Base-by-base conservation (phyloP, 163 green algal species). In the Scenedesmus sp. region DNA sequence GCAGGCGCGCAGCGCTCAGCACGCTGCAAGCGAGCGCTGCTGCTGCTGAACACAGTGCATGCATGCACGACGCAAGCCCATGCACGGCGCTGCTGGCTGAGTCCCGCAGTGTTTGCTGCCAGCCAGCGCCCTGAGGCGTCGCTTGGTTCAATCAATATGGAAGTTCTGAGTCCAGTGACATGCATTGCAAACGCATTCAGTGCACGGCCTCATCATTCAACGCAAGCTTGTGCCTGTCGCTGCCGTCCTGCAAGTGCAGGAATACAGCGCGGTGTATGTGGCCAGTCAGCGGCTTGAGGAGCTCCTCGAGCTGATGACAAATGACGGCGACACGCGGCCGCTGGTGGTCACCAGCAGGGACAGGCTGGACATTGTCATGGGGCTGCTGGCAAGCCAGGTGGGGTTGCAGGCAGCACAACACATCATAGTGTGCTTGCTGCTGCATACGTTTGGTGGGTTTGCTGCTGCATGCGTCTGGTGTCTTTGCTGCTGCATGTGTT, bases 331-430 rank as follows among this genome's bases (percentile, higher is more conserved):
- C 26, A 93, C 83, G 59, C 88, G 90, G 76, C 94, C 96, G 33
- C 94, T 97, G 61, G 91, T 98, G 35, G 83, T 98, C 20, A 97
- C 96, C 43, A 95, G 90, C 42, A 92, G 91, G 33, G 94, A 96
- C 81, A 93, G 96, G 30, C 91, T 94, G n/a, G 96, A 98, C 92
- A 92, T 97, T 49, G 84, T 98, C 79, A 90, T 97, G 81, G 93
- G 87, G 0, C 90, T 97, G 85, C 87, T 95, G 51, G 94, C 94
- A 0, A 94, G 94, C 35, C 93, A 95, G 90, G 86, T 93, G 56
- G 76, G 73, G 3, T 88, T 88, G 43, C n/a, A 46, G 16, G 80
- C 2, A n/a, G 80, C 30, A 15, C 76, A 15, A 6, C 15, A 22
- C 59, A 40, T 70, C n/a, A n/a, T n/a, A n/a, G n/a, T n/a, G n/a